phyloP scores from a whole-genome alignment of 2,329 filamentous ascomycete species.

The Emmonsiellopsis sp. region DNA sequence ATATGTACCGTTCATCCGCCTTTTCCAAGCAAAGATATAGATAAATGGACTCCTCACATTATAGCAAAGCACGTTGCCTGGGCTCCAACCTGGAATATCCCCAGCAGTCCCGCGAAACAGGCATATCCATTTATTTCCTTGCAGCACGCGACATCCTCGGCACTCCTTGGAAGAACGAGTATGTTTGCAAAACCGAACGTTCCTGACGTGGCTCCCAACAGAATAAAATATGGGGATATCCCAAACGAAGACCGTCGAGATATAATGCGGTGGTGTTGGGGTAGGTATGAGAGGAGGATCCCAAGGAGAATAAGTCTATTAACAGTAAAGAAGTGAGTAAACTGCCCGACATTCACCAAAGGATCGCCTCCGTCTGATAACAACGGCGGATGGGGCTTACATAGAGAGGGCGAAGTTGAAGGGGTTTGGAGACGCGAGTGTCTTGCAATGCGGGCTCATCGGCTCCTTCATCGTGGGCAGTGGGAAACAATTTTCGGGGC shows the following conservation, averaged over 20 bases:
- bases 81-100: slow-evolving; percentile 80
- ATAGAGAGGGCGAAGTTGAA: slow-evolving; percentile 46
- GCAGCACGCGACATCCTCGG: slow-evolving; percentile 78
- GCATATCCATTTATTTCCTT: slow-evolving; percentile 69
- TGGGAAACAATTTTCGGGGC: background rate
- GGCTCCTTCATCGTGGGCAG: background rate
- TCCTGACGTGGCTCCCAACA: slow-evolving; percentile 84
- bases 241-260: slow-evolving; percentile 77
- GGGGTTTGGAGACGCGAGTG: slow-evolving; percentile 42
- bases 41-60: slow-evolving; percentile 55
- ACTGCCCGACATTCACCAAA: background rate
- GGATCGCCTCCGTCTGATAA: background rate
- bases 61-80: slow-evolving; percentile 89
- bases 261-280: slow-evolving; percentile 90
- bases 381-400: slow-evolving; percentile 26
- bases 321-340: slow-evolving; percentile 12
- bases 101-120: slow-evolving; percentile 75
- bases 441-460: slow-evolving; percentile 34
- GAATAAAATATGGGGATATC: slow-evolving; percentile 88
- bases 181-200: slow-evolving; percentile 90
- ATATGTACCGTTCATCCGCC: background rate
- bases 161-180: slow-evolving; percentile 71
- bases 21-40: background rate
- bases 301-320: slow-evolving; percentile 67
- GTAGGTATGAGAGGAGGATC: slow-evolving; percentile 85